Evolutionary conservation across 2,329 filamentous ascomycete genomes (phyloP), one percentile per base, ranked within the genome.

Genomic region (Ustulina deusta): DNA sequence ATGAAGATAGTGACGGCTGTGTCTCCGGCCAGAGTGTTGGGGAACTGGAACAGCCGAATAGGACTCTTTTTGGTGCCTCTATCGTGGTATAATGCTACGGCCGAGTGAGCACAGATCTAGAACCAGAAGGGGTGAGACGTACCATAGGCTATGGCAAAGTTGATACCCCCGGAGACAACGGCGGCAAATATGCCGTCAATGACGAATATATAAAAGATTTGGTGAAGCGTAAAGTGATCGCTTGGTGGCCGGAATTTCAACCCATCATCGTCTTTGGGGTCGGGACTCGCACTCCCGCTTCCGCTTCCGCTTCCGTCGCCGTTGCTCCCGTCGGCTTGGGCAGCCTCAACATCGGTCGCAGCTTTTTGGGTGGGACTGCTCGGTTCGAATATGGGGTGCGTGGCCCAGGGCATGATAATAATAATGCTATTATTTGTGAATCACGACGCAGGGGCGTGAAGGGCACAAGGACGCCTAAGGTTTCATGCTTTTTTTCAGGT

Each of bases 131-230:
- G 15, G 55, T 10, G 44, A 48, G 9, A 74, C 77, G 65, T 72
- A 85, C 84, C 82, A 69, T 85, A 86, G 17, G 83, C 84, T 65
- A 86, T 79, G 51, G 79, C 82, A 73, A 86, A 85, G 76, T 87
- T 87, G 68, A 87, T 82, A 25, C 78, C 83, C 0, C 81, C 85
- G 0, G 83, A 85, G 2, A 87, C 51, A n/a, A 83, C 56, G 68
- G 82, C 80, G 10, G 83, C 82, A 15, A 82, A 82, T 38, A 87
- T 29, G 3, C 84, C 85, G 64, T 85, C 81, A 2, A 85, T 71
- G 1, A 81, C 71, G 52, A 86, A 82, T 15, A 87, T 78, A 74
- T 87, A 87, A 64, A 85, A 81, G 22, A 81, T 65, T 69, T 86
- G 84, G 65, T 83, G 81, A 0, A 66, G 69, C 2, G 82, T 85